phyloP scores from a whole-genome alignment of 345 rosid genomes.

The Brassica cretica region DNA sequence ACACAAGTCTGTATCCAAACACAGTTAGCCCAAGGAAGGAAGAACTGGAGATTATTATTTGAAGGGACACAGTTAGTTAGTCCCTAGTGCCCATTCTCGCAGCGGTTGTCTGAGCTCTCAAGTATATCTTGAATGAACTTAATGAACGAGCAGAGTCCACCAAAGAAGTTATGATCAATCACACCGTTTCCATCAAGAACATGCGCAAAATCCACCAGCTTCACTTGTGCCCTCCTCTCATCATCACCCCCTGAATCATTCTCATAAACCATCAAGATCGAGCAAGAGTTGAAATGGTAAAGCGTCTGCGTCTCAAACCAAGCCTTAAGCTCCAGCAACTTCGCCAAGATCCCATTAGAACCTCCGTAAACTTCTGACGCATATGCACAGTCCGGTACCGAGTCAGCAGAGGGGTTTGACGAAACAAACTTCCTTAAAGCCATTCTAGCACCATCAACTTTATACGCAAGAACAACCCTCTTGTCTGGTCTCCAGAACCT shows the following conservation, averaged over 20 bases:
- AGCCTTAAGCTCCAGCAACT: neutral
- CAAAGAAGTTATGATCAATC: slow-evolving; percentile 89
- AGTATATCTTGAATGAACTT: slow-evolving; percentile 32
- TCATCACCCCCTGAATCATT: slow-evolving; percentile 44
- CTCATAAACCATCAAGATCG: neutral
- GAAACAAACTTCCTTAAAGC: slow-evolving; percentile 83
- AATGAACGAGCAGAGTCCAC: slow-evolving; percentile 87
- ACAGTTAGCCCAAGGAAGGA: slow-evolving; percentile 10
- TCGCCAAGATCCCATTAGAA: neutral
- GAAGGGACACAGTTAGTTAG: neutral
- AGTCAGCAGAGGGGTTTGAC: slow-evolving; percentile 40
- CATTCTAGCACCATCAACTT: slow-evolving; percentile 49
- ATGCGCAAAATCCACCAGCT: slow-evolving; percentile 94
- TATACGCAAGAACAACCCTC: slow-evolving; percentile 48
- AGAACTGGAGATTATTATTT: slow-evolving; percentile 18
- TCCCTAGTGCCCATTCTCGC: slow-evolving; percentile 26
- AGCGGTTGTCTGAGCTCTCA: neutral
- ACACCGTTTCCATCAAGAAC: slow-evolving; percentile 67
- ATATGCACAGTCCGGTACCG: slow-evolving; percentile 55
- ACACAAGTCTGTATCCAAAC: slow-evolving; percentile 14
- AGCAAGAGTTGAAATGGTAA: slow-evolving; percentile 1
- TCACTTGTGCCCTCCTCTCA: slow-evolving; percentile 34
- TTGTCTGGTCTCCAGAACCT: slow-evolving; percentile 64
- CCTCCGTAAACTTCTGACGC: slow-evolving; percentile 42
- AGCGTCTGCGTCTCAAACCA: neutral